Base-by-base conservation (phyloP, 371 early-diverging fungal species). In the Syncephalastrum sp. region DNA sequence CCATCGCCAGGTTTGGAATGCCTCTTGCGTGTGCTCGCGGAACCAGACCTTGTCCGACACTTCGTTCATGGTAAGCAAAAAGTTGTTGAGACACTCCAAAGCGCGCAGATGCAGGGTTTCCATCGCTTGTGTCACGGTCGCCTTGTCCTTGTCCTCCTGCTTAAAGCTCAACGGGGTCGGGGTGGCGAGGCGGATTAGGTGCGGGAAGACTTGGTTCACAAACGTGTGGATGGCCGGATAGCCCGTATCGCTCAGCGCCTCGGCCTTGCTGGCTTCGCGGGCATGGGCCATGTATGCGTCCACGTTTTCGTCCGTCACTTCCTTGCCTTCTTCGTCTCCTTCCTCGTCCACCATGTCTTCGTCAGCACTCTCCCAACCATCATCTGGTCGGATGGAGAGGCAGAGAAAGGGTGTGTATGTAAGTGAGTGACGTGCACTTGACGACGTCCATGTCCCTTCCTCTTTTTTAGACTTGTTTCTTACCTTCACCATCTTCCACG, bases 31-130 rank as follows among this genome's bases (percentile, higher is more conserved):
- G 23, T 83, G 78, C 53, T 82, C 70, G 54, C 75, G 80, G 62
- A 88, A 88, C 90, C 90, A 90, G 53, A 79, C 74, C 42, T 79
- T 81, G 47, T 81, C 75, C 1, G 87, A 82, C 6, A 83, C 72
- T 45, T 90, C 91, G 21, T 82, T 79, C 81, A 89, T 85, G 1
- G 81, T 75, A 56, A 89, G 68, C 57, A 89, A 75, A 57, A 89
- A 86, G 68, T 91, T 91, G 75, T 89, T 91, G 54, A 91, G 63
- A 47, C 88, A 89, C 48, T 86, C 87, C 41, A 90, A 65, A 1
- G 91, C 84, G 44, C 91, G 84, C 49, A 86, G 77, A 65, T 90
- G 86, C 13, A 85, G 79, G 21, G 76, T 73, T 8, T 67, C 69
- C 29, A 81, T 64, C 13, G 72, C 79, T n/a, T 77, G 64, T n/a